Evolutionary conservation across 78 protist genomes (phyloP).

Genomic region (slime mould (Dictyostelium discoideum)): dicty_2.7 NC_007090.3:1988501-1989000

Average conservation of each 20-base stretch:
- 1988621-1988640: background rate
- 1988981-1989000: background rate
- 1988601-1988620: background rate
- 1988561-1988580: background rate
- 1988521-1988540: background rate
- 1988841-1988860: background rate
- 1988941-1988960: background rate
- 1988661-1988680: background rate
- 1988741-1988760: constrained; percentile 6
- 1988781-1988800: constrained; percentile 7
- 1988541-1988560: background rate
- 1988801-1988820: background rate
- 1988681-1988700: constrained; percentile 2
- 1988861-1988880: background rate
- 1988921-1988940: background rate
- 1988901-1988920: background rate
- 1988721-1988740: background rate
- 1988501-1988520: background rate
- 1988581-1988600: background rate
- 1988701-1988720: background rate
- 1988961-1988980: background rate
- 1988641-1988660: background rate
- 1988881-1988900: background rate
- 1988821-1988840: constrained; percentile 15
- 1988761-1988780: background rate